Conservation (phyloP, 257 asterid species). For the Solanum gracilifrons region DNA sequence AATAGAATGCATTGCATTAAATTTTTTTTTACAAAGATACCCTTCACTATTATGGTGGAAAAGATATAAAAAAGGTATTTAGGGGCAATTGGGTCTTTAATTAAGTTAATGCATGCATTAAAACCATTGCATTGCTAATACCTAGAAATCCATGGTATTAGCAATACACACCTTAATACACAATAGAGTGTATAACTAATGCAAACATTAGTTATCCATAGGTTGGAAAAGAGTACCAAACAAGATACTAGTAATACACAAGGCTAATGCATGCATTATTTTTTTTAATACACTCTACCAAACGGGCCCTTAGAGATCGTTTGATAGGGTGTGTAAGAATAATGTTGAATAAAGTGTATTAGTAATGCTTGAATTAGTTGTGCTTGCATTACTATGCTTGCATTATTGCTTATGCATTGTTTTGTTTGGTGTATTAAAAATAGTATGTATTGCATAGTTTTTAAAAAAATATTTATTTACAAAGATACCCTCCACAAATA, state of each 20-base stretch:
- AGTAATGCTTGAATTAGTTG: background rate
- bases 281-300: background rate
- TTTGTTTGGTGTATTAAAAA: background rate
- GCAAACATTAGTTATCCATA: background rate
- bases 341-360: background rate
- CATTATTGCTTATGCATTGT: background rate
- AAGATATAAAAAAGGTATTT: too few species aligned
- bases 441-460: background rate
- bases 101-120: background rate
- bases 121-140: background rate
- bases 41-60: too few species aligned
- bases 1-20: too few species aligned
- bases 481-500: background rate
- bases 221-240: background rate
- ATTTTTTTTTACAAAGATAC: too few species aligned
- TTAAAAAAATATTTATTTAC: accelerated
- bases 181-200: too few species aligned
- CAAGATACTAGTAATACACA: background rate
- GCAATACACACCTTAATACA: background rate
- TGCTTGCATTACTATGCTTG: background rate
- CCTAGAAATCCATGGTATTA: background rate
- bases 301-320: background rate
- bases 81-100: too few species aligned
- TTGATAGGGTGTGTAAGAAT: background rate
- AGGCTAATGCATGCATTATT: background rate